Conservation (phyloP, 768 basidiomycete genomes). For the Naganishia vishniacii region DNA sequence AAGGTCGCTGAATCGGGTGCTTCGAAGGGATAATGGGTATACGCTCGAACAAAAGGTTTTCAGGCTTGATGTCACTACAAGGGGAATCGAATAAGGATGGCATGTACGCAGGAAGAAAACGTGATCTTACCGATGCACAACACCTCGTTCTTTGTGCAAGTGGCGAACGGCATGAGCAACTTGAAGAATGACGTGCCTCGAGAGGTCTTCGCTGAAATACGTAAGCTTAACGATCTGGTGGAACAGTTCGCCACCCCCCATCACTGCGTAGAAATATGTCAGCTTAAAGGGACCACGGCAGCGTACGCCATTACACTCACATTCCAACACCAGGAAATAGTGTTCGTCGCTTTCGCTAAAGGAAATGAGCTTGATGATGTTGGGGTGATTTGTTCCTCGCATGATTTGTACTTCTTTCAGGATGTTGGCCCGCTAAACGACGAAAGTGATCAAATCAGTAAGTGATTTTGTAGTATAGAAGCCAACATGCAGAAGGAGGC, state of each 20-base stretch:
- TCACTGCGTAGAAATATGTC: constrained; percentile 51
- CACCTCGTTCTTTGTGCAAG: constrained; percentile 93
- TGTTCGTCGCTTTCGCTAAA: constrained; percentile 89
- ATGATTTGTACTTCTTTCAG: constrained; percentile 99
- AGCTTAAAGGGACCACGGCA: constrained; percentile 49
- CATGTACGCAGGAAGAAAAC: no score
- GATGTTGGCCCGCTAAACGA: constrained; percentile 81
- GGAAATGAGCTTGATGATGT: constrained; percentile 81
- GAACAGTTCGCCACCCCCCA: constrained; percentile 97
- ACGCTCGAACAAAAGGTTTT: constrained; percentile 87
- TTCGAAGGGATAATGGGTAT: constrained; percentile 88
- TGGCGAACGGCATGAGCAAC: constrained; percentile 84
- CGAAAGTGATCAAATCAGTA: constrained; percentile 2
- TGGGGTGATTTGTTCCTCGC: constrained; percentile 87
- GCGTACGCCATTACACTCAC: constrained; percentile 48
- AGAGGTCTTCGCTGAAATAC: constrained; percentile 95
- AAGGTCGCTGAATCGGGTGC: constrained; percentile 67
- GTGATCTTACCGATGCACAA: constrained; percentile 78
- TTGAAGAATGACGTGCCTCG: constrained; percentile 93
- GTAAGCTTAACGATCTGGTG: constrained; percentile 99
- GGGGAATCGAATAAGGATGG: no score
- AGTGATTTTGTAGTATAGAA: no score
- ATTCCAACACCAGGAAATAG: constrained; percentile 89
- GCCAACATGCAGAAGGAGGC: background rate
- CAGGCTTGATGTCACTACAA: constrained; percentile 86